Evolutionary conservation across 2,329 filamentous ascomycete genomes (phyloP).

Genomic region (Aureobasidium sp.): DNA sequence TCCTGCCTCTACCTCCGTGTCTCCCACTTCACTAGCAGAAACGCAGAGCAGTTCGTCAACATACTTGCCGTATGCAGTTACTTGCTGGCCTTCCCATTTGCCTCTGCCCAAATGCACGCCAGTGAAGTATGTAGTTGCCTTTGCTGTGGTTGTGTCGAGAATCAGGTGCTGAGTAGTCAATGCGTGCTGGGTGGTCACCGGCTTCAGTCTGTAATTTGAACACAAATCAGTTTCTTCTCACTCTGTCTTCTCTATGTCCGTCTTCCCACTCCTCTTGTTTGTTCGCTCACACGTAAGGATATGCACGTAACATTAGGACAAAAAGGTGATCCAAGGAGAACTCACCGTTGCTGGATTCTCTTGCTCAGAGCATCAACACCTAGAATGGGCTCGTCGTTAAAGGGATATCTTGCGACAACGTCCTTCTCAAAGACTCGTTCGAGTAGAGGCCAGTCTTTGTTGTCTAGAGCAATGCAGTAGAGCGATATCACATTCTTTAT

Average conservation of each 20-base stretch:
- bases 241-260: neutral
- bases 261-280: neutral
- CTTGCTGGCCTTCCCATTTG: constrained; percentile 31
- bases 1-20: constrained; percentile 20
- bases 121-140: constrained; percentile 33
- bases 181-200: constrained; percentile 33
- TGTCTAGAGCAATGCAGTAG: constrained; percentile 38
- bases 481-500: constrained; percentile 34
- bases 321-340: neutral
- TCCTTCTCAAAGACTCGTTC: constrained; percentile 32
- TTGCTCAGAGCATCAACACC: constrained; percentile 26
- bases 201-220: constrained; percentile 25
- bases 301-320: too few relatives aligned
- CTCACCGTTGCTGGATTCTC: constrained; percentile 23
- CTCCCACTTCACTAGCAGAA: constrained; percentile 11
- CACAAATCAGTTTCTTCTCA: neutral
- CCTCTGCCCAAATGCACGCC: constrained; percentile 36
- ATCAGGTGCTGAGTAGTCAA: constrained; percentile 30
- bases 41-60: constrained; percentile 29
- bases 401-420: constrained; percentile 33
- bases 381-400: constrained; percentile 20
- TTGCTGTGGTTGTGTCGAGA: constrained; percentile 20
- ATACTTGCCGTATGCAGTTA: constrained; percentile 36
- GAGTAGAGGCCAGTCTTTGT: constrained; percentile 31
- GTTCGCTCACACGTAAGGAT: neutral